phyloP scores from a whole-genome alignment of 768 basidiomycete species.

The Sarcodon aspratus region DNA sequence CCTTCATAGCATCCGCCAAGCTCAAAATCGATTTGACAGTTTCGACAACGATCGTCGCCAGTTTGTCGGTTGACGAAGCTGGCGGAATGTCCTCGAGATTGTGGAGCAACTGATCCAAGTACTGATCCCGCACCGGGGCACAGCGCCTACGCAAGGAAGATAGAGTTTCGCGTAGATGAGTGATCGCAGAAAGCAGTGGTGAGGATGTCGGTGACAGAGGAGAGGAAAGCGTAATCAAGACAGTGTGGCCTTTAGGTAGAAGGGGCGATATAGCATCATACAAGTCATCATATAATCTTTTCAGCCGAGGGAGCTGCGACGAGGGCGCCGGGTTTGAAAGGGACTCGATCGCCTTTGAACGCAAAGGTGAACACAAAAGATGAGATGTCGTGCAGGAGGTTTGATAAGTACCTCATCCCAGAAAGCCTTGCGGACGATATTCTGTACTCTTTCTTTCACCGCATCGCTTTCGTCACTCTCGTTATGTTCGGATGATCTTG shows the following conservation, averaged over 20 bases:
- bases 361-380: constrained; percentile 1
- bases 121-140: constrained; percentile 51
- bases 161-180: constrained; percentile 43
- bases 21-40: constrained; percentile 35
- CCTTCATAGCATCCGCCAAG: constrained; percentile 53
- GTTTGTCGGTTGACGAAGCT: constrained; percentile 12
- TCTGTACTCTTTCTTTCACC: constrained; percentile 36
- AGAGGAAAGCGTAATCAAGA: constrained; percentile 39
- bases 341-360: constrained; percentile 36
- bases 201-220: constrained; percentile 60
- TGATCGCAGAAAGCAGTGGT: constrained; percentile 46
- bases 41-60: constrained; percentile 38
- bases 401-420: constrained; percentile 53
- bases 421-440: constrained; percentile 49
- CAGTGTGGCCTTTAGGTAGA: constrained; percentile 41
- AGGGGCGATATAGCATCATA: constrained; percentile 38
- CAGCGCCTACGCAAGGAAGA: constrained; percentile 45
- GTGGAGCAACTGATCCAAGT: constrained; percentile 33
- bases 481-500: constrained; percentile 10
- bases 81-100: constrained; percentile 21
- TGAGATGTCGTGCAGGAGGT: constrained; percentile 1
- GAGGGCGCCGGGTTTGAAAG: constrained; percentile 50
- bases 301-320: constrained; percentile 47
- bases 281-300: constrained; percentile 43
- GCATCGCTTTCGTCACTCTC: constrained; percentile 1